A percentile compares a stretch with the other conserved stretches of the same genome.
Evolutionary conservation across 148 eudicot genomes (phyloP).

Genomic region (Pouteria glomerata): DNA sequence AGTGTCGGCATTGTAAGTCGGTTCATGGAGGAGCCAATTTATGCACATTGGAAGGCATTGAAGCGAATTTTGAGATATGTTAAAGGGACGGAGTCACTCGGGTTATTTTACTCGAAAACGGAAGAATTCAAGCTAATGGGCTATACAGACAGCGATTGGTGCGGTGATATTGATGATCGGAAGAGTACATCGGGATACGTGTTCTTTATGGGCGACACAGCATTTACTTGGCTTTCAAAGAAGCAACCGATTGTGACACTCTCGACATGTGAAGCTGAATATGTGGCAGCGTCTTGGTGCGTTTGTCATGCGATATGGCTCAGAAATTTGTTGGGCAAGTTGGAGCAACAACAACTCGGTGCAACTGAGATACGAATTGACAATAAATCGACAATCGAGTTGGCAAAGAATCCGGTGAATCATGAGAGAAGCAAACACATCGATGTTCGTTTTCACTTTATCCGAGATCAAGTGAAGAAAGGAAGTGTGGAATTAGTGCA

Average conservation of each 20-base stretch:
- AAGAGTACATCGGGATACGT: background rate
- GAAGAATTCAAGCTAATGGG: background rate
- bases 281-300: constrained; percentile 6
- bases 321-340: background rate
- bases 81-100: background rate
- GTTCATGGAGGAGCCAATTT: background rate
- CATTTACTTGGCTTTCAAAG: constrained; percentile 1
- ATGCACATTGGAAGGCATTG: background rate
- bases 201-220: background rate
- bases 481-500: background rate
- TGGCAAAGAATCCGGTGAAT: constrained; percentile 7
- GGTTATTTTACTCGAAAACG: background rate
- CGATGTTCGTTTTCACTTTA: constrained; percentile 2
- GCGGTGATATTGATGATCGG: background rate
- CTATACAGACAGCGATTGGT: background rate
- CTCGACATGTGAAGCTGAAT: constrained; percentile 4
- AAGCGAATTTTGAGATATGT: background rate
- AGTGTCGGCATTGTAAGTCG: background rate
- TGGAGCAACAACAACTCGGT: background rate
- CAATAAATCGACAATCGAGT: constrained; percentile 3
- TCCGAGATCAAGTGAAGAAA: background rate
- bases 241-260: constrained; percentile 13
- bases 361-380: background rate
- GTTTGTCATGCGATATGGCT: constrained; percentile 12
- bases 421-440: constrained; percentile 3